Evolutionary conservation across 345 rosid species (phyloP), one percentile per base, ranked within the genome.

Genomic region (Acer campestre): DNA sequence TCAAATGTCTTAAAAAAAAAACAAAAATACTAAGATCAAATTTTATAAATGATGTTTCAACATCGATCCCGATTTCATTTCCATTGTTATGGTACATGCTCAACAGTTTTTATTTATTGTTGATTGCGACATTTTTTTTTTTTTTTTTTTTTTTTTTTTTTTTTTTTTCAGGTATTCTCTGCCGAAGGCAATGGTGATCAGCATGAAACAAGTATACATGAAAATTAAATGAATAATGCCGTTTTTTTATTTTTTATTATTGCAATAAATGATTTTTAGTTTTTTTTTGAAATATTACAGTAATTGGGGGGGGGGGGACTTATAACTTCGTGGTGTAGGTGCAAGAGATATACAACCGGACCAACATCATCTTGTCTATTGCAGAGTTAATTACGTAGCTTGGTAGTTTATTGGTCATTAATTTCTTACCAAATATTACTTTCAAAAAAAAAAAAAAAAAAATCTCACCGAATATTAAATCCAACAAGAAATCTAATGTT

Each of bases 111-210:
- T 56, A 56, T 56, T 6, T 56, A n/a, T 17, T 16, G 23, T 55
- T 56, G 22, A 22, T 71, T 56, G 48, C 51, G 18, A 55, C 25
- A 18, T 25, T 25, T 0, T n/a, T 25, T 25, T 25, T 25, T 25
- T 25, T 25, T 0, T 25, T 0, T 25, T 25, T 25, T 25, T 0
- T 25, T 25, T 25, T 25, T 0, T 25, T 25, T 0, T 25, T 25
- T 25, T 25, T 25, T 25, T 25, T 25, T 25, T 25, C 27, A 25
- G 27, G 77, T 25, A 44, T 23, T 74, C 68, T 46, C 68, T 4
- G 61, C 22, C 25, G 69, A 63, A 49, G 17, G 76, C 56, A 13
- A 73, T 42, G 42, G 66, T 14, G 77, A 62, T 8, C 29, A 74
- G 14, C 69, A 62, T 44, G 61, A 46, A 74, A 31, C 65, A 63